These are phyloP conservation scores for Aeschynomene evenia DNA, from an alignment of 306 rosid species.

Conservation along the genomic window DNA sequence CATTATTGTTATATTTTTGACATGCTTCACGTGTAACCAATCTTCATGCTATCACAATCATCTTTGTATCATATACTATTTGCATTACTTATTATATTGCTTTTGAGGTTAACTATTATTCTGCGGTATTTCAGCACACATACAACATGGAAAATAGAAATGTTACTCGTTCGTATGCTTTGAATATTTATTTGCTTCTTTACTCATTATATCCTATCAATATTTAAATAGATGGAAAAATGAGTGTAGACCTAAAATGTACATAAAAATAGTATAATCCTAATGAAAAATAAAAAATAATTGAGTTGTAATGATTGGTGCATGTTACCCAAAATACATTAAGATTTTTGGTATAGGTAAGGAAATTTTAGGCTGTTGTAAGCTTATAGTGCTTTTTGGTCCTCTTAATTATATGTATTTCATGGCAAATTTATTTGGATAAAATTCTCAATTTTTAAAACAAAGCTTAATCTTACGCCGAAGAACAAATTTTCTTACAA, in stretches of 20 bases:
- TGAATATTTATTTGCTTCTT: no score
- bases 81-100: neutral
- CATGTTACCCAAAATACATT: neutral
- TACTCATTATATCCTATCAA: no score
- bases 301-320: neutral
- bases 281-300: no score
- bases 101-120: neutral
- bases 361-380: neutral
- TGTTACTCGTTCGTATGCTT: no score
- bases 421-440: neutral
- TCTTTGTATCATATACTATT: no score
- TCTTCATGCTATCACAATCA: neutral
- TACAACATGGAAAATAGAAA: neutral
- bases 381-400: neutral
- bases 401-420: no score
- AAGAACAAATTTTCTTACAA: no score
- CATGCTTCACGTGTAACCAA: constrained; percentile 18
- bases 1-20: neutral
- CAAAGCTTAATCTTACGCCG: neutral
- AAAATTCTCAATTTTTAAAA: neutral
- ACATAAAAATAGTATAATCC: no score
- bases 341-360: neutral
- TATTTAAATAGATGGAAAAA: no score
- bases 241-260: no score
- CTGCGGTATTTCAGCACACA: neutral